A percentile compares a stretch with the other conserved stretches of the same genome.
These are phyloP conservation scores for Lepidium aucheri DNA, from an alignment of 345 rosid genomes.

Conservation along the genomic window DNA sequence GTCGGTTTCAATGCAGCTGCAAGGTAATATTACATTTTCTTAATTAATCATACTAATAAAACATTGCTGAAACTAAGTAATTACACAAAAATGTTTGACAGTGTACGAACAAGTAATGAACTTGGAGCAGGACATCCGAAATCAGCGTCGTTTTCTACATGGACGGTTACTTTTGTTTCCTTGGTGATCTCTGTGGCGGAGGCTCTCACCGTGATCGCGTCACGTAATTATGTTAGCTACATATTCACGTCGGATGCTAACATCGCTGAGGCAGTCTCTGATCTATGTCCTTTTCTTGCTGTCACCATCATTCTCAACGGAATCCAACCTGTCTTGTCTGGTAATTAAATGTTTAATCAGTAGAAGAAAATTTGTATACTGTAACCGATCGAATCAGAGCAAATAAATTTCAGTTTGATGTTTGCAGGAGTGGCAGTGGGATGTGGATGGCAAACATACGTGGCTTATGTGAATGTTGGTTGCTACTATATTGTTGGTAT, in stretches of 20 bases:
- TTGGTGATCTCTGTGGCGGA: slow-evolving; percentile 33
- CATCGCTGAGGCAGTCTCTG: slow-evolving; percentile 59
- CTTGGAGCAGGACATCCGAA: slow-evolving; percentile 67
- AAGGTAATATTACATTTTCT: slow-evolving; percentile 32
- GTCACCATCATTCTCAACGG: slow-evolving; percentile 57
- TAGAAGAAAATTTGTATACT: neutral
- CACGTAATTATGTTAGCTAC: slow-evolving; percentile 41
- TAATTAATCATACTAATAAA: neutral
- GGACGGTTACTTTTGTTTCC: slow-evolving; percentile 35
- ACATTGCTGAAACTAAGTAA: neutral
- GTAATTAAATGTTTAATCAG: slow-evolving; percentile 10
- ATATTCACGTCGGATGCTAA: slow-evolving; percentile 47
- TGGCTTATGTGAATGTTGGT: slow-evolving; percentile 58
- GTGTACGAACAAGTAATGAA: slow-evolving; percentile 73
- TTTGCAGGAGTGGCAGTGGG: slow-evolving; percentile 68
- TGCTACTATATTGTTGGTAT: slow-evolving; percentile 56
- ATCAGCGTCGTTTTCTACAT: slow-evolving; percentile 50
- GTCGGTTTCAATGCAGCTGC: slow-evolving; percentile 91
- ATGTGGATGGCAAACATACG: slow-evolving; percentile 69
- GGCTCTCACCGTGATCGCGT: slow-evolving; percentile 22
- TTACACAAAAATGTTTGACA: neutral
- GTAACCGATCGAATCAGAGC: neutral
- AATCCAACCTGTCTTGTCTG: slow-evolving; percentile 63
- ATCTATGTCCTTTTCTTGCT: slow-evolving; percentile 58
- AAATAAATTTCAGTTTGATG: neutral